Base-by-base conservation (phyloP, 164 flowering plant species). In the Annona cherimola region DNA sequence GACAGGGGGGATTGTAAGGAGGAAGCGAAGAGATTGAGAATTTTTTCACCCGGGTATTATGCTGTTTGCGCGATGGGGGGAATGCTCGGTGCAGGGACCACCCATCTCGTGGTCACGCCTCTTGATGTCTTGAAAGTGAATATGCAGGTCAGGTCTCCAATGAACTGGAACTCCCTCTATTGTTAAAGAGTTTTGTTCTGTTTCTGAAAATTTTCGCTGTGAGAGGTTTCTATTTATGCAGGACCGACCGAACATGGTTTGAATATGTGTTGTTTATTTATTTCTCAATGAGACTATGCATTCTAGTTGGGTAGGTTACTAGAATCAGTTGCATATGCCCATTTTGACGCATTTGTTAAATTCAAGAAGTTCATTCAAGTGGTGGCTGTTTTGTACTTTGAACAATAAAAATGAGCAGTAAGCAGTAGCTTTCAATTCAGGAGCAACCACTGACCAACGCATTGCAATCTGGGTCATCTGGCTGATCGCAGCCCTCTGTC, bases 81-180 rank as follows among this genome's bases (percentile, higher is more conserved):
- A 68, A 89, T 87, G 90, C 78, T 91, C 66, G 87, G 97, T 76
- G 92, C 97, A 67, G 97, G 92, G 19, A 81, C 87, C 0, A 85
- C 93, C 77, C 93, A 90, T 79, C 83, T 89, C 59, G 90, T 84
- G 45, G 80, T 87, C 42, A 90, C 96, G 55, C 96, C 96, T 72
- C 82, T 90, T 16, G 96, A 90, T 76, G 96, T 90, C 66, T 71
- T 90, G 69, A 89, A 90, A 83, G 96, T 90, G 45, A 84, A 90
- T 73, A 90, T 90, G 96, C 96, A 90, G 86, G 92, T 86, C 0
- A 35, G 73, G 18, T 16, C 20, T 4, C 1, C 35, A 35, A 11
- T 8, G 67, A 64, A 64, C 40, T 40, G 11, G 67, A 16, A 50
- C 57, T 46, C 2, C 12, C 12, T 46, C 14, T 50, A 9, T 50